These are phyloP conservation scores for Pseudotsuga menziesii DNA, from an alignment of 75 land plant species.

Conservation along the genomic window DNA sequence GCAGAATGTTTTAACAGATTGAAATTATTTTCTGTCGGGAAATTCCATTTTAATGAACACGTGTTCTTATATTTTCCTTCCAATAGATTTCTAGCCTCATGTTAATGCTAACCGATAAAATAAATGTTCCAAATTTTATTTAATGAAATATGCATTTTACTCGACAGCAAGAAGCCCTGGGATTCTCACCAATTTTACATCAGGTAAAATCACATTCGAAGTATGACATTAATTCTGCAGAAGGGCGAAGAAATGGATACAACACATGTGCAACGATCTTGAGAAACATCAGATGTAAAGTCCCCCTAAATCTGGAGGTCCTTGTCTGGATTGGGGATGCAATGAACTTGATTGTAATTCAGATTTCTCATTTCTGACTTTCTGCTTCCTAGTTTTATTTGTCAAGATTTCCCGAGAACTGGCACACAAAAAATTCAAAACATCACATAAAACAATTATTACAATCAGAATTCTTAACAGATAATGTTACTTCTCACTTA, in stretches of 20 bases:
- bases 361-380: slow-evolving; percentile 25
- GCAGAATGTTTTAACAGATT: background rate
- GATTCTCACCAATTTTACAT: background rate
- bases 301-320: slow-evolving; percentile 43
- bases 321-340: slow-evolving; percentile 8
- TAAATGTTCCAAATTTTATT: background rate
- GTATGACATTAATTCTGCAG: background rate
- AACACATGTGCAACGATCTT: background rate
- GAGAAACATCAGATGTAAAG: slow-evolving; percentile 31
- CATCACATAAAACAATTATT: background rate
- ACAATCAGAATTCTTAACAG: background rate
- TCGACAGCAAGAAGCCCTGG: background rate
- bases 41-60: background rate
- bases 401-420: slow-evolving; percentile 23
- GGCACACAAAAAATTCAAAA: background rate
- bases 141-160: background rate
- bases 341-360: slow-evolving; percentile 6
- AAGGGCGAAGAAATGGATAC: background rate
- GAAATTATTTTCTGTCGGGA: background rate
- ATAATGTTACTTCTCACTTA: background rate
- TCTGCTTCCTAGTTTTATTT: slow-evolving; percentile 17
- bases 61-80: background rate
- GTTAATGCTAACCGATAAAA: background rate
- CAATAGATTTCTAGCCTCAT: background rate
- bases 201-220: background rate